Evolutionary conservation across 305 asterid genomes (phyloP).

Genomic region (Solanum chacoense): DNA sequence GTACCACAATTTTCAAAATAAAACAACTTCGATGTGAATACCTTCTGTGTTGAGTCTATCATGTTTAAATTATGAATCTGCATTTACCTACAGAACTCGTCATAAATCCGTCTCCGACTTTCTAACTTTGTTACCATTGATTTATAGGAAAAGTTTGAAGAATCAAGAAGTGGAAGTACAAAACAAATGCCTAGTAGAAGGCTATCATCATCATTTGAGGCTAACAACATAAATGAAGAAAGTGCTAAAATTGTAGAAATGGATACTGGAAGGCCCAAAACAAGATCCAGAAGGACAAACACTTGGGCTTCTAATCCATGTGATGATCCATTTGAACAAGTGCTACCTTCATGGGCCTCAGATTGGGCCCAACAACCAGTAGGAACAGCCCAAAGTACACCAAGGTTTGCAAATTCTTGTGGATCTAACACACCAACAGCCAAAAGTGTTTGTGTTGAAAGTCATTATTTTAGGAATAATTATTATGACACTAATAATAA

Average conservation of each 20-base stretch:
- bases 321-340: slow-evolving; percentile 11
- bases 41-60: rapidly evolving
- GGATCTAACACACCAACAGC: slow-evolving; percentile 35
- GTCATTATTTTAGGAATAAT: slow-evolving; percentile 6
- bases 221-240: slow-evolving; percentile 22
- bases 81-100: background rate
- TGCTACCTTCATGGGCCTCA: slow-evolving; percentile 6
- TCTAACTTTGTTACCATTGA: background rate
- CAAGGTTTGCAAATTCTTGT: slow-evolving; percentile 32
- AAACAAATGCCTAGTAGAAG: slow-evolving; percentile 14
- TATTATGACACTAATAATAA: background rate
- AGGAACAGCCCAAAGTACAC: slow-evolving; percentile 61
- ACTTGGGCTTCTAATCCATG: slow-evolving; percentile 25
- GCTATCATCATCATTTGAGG: background rate
- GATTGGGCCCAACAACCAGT: slow-evolving; percentile 16
- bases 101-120: background rate
- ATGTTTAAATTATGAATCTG: background rate
- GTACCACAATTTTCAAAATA: background rate
- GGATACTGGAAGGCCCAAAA: slow-evolving; percentile 52
- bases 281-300: slow-evolving; percentile 47
- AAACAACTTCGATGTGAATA: background rate
- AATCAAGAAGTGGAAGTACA: slow-evolving; percentile 8
- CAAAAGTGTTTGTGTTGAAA: slow-evolving; percentile 35
- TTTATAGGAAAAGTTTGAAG: slow-evolving; percentile 1
- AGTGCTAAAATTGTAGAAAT: slow-evolving; percentile 74